phyloP scores from a whole-genome alignment of 176 grass and related monocot genomes.

The Alopecurus myosuroides region DNA sequence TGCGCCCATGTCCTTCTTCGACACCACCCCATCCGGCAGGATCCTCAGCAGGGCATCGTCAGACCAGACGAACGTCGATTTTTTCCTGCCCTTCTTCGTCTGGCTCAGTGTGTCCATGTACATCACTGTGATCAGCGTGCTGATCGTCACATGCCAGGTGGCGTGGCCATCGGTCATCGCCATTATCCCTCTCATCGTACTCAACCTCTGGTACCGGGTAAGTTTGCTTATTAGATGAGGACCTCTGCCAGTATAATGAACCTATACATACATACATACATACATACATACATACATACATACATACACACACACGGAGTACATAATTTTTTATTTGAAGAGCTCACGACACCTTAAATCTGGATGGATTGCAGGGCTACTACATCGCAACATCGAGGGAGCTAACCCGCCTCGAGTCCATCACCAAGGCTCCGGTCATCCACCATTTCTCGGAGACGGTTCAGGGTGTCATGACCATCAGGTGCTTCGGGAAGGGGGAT shows the following conservation, averaged over 20 bases:
- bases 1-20: conserved; percentile 95
- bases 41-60: conserved; percentile 96
- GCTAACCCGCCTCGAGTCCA: conserved; percentile 86
- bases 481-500: conserved; percentile 79
- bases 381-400: conserved; percentile 86
- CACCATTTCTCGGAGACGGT: conserved; percentile 99
- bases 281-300: not conserved
- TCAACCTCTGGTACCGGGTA: conserved; percentile 98
- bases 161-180: conserved; percentile 80
- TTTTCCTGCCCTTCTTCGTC: conserved; percentile 83
- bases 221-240: not conserved
- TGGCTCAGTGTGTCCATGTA: conserved; percentile 78
- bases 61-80: conserved; percentile 90
- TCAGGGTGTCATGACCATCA: conserved; percentile 85
- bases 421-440: conserved; percentile 98
- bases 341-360: not conserved
- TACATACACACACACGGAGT: too few species aligned
- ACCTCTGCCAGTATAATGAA: not conserved
- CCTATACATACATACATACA: not conserved
- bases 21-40: conserved; percentile 94
- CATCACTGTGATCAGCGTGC: conserved; percentile 64
- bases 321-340: not conserved
- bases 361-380: conserved; percentile 47
- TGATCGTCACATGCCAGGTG: conserved; percentile 78
- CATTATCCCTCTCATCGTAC: conserved; percentile 62